phyloP scores from a whole-genome alignment of 2,329 filamentous ascomycete species.

The Alternaria novae-zelandiae region DNA sequence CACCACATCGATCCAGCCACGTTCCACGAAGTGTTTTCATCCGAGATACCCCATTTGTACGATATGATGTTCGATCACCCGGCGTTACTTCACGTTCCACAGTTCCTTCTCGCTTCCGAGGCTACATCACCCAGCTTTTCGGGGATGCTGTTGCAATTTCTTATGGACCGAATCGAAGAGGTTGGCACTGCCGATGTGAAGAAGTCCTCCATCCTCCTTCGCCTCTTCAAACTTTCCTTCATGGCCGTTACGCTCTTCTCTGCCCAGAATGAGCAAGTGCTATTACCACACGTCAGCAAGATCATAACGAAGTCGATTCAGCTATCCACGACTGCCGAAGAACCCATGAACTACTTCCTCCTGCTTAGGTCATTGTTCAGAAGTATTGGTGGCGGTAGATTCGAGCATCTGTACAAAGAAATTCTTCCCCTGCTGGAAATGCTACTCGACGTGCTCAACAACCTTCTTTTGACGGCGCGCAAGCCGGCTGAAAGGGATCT shows the following conservation, averaged over 20 bases:
- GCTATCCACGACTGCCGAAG: slow-evolving; percentile 90
- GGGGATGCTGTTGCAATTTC: slow-evolving; percentile 94
- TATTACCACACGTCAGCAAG: slow-evolving; percentile 94
- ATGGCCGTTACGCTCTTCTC: slow-evolving; percentile 99
- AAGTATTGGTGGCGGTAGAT: slow-evolving; percentile 95
- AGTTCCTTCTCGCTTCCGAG: slow-evolving; percentile 98
- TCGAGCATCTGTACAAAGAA: slow-evolving; percentile 98
- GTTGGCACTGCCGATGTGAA: slow-evolving; percentile 91
- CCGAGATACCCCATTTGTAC: slow-evolving; percentile 95
- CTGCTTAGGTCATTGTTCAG: slow-evolving; percentile 90
- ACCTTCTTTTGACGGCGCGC: slow-evolving; percentile 84
- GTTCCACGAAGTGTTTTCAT: slow-evolving; percentile 97
- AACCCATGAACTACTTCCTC: slow-evolving; percentile 98
- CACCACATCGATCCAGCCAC: slow-evolving; percentile 98
- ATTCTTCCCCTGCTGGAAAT: slow-evolving; percentile 96
- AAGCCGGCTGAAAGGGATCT: slow-evolving; percentile 91
- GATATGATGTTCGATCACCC: slow-evolving; percentile 98
- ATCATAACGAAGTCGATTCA: slow-evolving; percentile 98
- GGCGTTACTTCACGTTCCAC: slow-evolving; percentile 89
- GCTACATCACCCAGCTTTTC: slow-evolving; percentile 97
- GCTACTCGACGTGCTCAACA: slow-evolving; percentile 96
- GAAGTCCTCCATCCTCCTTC: slow-evolving; percentile 88
- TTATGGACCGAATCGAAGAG: slow-evolving; percentile 96
- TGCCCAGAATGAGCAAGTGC: slow-evolving; percentile 90
- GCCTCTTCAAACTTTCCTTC: slow-evolving; percentile 97